phyloP scores from a whole-genome alignment of 2,329 filamentous ascomycete species.

The Sporothrix sp. region DNA sequence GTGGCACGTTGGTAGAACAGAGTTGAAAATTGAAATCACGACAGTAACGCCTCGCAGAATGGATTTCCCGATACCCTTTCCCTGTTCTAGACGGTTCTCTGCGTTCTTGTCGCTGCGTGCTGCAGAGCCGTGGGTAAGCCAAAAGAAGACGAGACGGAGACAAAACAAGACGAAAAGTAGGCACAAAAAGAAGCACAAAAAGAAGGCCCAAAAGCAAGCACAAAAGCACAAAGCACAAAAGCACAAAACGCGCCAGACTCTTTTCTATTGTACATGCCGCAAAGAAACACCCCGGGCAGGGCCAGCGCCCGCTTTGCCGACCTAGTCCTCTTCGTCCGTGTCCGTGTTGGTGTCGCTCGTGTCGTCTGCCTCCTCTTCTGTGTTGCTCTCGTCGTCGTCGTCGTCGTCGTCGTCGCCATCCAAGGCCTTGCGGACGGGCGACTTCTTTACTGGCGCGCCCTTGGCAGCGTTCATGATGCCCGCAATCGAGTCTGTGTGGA shows the following conservation, averaged over 20 bases:
- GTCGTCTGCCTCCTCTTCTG: constrained; percentile 60
- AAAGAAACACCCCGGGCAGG: not conserved
- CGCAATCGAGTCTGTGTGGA: constrained; percentile 64
- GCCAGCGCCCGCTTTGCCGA: not conserved
- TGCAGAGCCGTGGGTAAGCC: not conserved
- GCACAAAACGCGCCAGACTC: not conserved
- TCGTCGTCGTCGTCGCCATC: too few species aligned
- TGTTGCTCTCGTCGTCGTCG: constrained; percentile 67
- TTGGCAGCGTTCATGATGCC: constrained; percentile 86
- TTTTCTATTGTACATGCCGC: too few species aligned
- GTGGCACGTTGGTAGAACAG: not conserved
- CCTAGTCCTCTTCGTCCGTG: constrained; percentile 51
- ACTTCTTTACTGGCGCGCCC: constrained; percentile 47
- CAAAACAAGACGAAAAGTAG: not conserved
- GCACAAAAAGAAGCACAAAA: not conserved
- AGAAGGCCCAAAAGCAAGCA: not conserved
- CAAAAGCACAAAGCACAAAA: not conserved
- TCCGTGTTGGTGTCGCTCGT: constrained; percentile 61
- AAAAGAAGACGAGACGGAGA: not conserved
- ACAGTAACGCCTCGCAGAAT: constrained; percentile 6
- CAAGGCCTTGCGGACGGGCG: constrained; percentile 41
- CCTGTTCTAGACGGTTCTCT: not conserved
- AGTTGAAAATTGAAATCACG: not conserved
- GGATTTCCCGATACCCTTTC: not conserved
- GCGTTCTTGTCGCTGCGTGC: not conserved